Evolutionary conservation across 2,329 filamentous ascomycete species (phyloP), one percentile per base, ranked within the genome.

Genomic region (Diplodia seriata): DNA sequence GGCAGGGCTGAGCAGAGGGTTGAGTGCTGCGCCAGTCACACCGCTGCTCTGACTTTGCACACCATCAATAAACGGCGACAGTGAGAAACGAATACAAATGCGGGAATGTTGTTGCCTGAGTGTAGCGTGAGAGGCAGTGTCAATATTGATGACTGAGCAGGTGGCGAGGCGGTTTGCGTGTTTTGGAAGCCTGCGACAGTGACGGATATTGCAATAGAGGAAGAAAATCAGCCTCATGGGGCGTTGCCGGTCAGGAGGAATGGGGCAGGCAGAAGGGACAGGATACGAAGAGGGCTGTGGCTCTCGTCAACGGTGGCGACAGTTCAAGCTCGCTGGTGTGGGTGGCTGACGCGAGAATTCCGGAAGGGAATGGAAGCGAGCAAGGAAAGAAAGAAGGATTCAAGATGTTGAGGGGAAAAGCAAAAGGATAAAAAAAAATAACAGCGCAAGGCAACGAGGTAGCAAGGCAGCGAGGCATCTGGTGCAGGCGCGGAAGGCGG

Each of bases 271-370:
- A 61, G 26, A 61, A 12, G 15, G 36, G 20, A 47, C 53, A 29
- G 38, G 57, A 63, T 23, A 63, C 31, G 40, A 29, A 49, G 31
- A 62, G 14, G 43, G 43, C 29, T 38, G 43, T 31, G 59, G 33
- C 43, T 36, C 7, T 9, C n/a, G 5, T 12, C 15, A 29, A 47
- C n/a, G 31, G 59, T 20, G 43, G 47, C 40, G 31, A 51, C 23
- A 50, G 36, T 23, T 23, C 18, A 33, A 29, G 40, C 38, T 33
- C 26, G 29, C n/a, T 26, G 9, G 36, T 23, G 57, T 14, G 15
- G 57, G 40, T 62, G 57, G 57, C 43, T 62, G 57, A 62, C 43
- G 59, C 59, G 47, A 51, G 59, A n/a, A 50, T 8, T 15, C 43
- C n/a, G n/a, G 26, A 38, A 36, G 31, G 23, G 47, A 51, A 50